Evolutionary conservation across 768 basidiomycete genomes (phyloP).

Genomic region (Pleurotus eryngii): DNA sequence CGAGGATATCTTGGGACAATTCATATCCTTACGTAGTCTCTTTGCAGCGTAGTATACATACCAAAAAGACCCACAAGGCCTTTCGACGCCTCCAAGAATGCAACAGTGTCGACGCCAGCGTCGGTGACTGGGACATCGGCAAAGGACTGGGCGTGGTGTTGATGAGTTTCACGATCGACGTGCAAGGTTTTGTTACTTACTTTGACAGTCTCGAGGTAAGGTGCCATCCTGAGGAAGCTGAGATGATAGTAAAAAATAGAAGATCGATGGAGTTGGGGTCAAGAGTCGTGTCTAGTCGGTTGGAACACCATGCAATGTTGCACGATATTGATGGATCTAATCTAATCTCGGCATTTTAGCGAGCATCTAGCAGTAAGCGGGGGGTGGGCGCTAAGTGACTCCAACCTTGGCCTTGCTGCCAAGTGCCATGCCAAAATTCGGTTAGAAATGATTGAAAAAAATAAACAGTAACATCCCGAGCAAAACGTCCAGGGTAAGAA

Average conservation of each 20-base stretch:
- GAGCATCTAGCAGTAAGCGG: too few species aligned
- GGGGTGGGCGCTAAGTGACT: too few species aligned
- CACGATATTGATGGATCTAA: neutral
- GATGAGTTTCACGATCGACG: neutral
- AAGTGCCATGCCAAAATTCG: too few species aligned
- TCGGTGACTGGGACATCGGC: constrained; percentile 85
- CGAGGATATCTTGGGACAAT: constrained; percentile 66
- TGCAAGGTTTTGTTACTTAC: constrained; percentile 28
- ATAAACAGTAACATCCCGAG: too few species aligned
- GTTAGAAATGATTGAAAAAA: too few species aligned
- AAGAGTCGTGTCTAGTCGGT: constrained; percentile 3
- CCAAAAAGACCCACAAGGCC: constrained; percentile 92
- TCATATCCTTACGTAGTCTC: neutral
- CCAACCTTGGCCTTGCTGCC: too few species aligned
- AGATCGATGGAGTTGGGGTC: constrained; percentile 1
- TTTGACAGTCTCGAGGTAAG: constrained; percentile 71
- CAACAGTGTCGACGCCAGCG: constrained; percentile 81
- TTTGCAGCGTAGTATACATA: constrained; percentile 24
- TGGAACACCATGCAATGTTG: neutral
- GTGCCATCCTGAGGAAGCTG: constrained; percentile 50
- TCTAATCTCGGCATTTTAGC: neutral
- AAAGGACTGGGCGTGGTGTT: constrained; percentile 67
- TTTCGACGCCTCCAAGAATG: constrained; percentile 84
- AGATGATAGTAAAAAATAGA: constrained; percentile 13
- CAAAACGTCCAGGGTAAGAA: too few species aligned